These are phyloP conservation scores for Termitomyces sp. DNA, from an alignment of 768 basidiomycete genomes.

Conservation along the genomic window DNA sequence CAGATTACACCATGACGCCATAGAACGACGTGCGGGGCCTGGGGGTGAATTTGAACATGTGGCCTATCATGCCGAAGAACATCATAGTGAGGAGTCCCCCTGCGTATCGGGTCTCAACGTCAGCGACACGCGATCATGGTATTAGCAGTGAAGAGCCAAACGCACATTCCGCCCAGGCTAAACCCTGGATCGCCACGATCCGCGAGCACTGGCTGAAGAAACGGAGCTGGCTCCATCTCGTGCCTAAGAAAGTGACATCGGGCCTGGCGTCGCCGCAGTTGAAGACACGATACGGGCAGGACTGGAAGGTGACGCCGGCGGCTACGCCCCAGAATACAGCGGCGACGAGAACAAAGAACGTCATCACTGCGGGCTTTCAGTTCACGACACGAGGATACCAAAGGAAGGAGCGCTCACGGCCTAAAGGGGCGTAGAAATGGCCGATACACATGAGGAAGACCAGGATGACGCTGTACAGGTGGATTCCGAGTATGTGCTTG, in stretches of 20 bases:
- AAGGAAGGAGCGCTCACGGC: background rate
- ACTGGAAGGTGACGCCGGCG: slow-evolving; percentile 8
- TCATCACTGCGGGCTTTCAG: slow-evolving; percentile 1
- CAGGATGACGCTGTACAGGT: slow-evolving; percentile 6
- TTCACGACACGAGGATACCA: background rate
- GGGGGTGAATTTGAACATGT: background rate
- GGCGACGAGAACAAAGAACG: slow-evolving; percentile 5
- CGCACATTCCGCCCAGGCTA: slow-evolving; percentile 11
- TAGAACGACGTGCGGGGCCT: slow-evolving; percentile 9
- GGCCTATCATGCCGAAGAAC: slow-evolving; percentile 9
- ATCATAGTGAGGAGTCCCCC: slow-evolving; percentile 8
- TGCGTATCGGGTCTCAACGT: background rate
- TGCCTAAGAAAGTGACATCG: background rate
- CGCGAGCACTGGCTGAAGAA: slow-evolving; percentile 12
- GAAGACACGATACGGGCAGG: slow-evolving; percentile 6
- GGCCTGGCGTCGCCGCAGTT: slow-evolving; percentile 5
- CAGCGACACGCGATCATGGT: background rate
- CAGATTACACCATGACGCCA: too few species aligned
- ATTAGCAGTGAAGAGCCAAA: background rate
- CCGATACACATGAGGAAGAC: slow-evolving; percentile 9
- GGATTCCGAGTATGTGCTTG: slow-evolving; percentile 10
- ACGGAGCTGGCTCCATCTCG: slow-evolving; percentile 5
- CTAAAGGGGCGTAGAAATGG: slow-evolving; percentile 3
- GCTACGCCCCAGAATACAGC: slow-evolving; percentile 10
- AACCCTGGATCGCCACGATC: slow-evolving; percentile 10